Evolutionary conservation across 805 yeast genomes (phyloP), one percentile per base, ranked within the genome.

Genomic region (Starmerella davenportii): DNA sequence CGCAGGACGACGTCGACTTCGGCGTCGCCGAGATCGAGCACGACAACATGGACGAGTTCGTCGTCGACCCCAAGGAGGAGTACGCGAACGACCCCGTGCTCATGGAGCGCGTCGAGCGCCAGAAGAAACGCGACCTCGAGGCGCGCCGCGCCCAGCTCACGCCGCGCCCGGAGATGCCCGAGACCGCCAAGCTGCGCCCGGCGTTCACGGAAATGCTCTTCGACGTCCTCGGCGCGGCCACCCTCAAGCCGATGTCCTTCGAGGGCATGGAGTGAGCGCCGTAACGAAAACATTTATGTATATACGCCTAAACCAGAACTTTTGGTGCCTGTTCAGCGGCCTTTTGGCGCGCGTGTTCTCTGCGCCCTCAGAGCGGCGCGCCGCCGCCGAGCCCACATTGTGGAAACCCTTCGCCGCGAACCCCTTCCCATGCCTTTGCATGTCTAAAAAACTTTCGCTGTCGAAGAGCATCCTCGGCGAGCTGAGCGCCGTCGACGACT

Each of bases 21-120:
- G 76, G 74, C 0, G 45, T 69, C 13, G 60, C 63, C 16, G 71
- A 66, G 21, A 62, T 64, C 34, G 74, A 70, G 43, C 46, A 65
- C n/a, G 62, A 61, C 17, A 70, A 66, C 41, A 46, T 57, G 27
- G 56, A 52, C 20, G 64, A 56, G 36, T 58, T 55, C 31, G 53
- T 58, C 30, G 51, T 54, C 11, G 56, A 54, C 21, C 55, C 50
- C 14, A 51, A 51, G 29, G 52, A 53, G 7, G 59, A 49, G 21
- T 43, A 48, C 21, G 38, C 46, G 36, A 51, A 51, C 43, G 51
- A 54, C 39, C 55, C 54, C 38, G 43, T 51, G 34, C 48, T 55
- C 34, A 40, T 45, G 17, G 56, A 51, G 35, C 38, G 52, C 23
- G 38, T 51, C 34, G 46, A 57, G 37, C 49, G 61, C 36, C 48